These are phyloP conservation scores for Xylaria curta DNA, from an alignment of 495 filamentous ascomycete genomes.

Conservation along the genomic window DNA sequence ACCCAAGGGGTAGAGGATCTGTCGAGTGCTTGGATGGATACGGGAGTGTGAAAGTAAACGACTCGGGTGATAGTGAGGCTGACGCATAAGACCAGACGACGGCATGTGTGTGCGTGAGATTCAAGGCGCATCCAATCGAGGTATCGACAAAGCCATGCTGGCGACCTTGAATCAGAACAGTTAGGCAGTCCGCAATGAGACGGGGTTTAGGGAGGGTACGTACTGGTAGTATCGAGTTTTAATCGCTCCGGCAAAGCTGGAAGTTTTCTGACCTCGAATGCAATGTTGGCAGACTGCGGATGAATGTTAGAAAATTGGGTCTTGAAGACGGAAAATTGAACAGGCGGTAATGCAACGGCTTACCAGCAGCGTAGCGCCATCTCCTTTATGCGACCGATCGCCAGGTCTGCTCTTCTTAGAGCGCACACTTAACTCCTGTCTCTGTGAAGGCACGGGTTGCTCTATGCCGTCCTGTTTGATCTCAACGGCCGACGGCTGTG, in stretches of 20 bases:
- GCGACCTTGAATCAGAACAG: constrained; percentile 51
- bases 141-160: constrained; percentile 70
- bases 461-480: constrained; percentile 54
- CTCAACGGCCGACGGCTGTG: constrained; percentile 48
- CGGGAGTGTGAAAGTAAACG: constrained; percentile 77
- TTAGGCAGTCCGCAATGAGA: constrained; percentile 30
- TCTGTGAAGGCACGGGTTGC: constrained; percentile 44
- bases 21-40: constrained; percentile 67
- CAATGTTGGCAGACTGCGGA: constrained; percentile 79
- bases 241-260: constrained; percentile 79
- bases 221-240: constrained; percentile 66
- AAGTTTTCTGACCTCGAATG: constrained; percentile 84
- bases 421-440: constrained; percentile 66
- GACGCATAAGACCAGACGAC: constrained; percentile 87
- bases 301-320: constrained; percentile 28
- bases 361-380: constrained; percentile 70
- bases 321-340: neutral
- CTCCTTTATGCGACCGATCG: constrained; percentile 62
- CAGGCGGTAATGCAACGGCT: constrained; percentile 35
- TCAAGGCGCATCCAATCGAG: constrained; percentile 74
- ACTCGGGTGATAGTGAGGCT: constrained; percentile 67
- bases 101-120: constrained; percentile 78
- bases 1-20: constrained; percentile 77
- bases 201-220: constrained; percentile 27
- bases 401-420: constrained; percentile 62